Evolutionary conservation across 306 rosid species (phyloP).

Genomic region (Citrullus amarus): DNA sequence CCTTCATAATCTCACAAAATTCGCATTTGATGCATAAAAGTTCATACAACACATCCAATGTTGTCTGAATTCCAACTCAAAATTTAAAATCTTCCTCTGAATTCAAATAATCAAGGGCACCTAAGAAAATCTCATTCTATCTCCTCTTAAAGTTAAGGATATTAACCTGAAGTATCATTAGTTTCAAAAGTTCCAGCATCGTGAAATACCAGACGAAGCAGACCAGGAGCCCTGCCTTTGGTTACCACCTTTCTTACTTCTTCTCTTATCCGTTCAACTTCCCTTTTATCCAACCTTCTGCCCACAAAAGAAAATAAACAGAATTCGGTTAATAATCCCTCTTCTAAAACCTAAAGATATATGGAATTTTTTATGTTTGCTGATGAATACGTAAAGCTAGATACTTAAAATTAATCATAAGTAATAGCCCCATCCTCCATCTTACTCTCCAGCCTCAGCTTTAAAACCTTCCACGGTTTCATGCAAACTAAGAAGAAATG

Average conservation of each 20-base stretch:
- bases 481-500: constrained; percentile 41
- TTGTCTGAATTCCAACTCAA: not conserved
- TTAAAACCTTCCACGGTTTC: constrained; percentile 19
- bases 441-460: constrained; percentile 51
- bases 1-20: not conserved
- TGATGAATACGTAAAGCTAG: not conserved
- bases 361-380: not conserved
- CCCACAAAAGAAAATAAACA: not conserved
- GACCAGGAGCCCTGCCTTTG: constrained; percentile 63
- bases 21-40: not conserved
- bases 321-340: not conserved
- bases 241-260: constrained; percentile 64
- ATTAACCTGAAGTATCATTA: constrained; percentile 47
- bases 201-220: constrained; percentile 88
- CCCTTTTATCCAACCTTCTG: constrained; percentile 34
- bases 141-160: not conserved
- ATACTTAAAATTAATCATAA: not conserved
- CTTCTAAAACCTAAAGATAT: not conserved
- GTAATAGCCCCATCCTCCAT: not conserved
- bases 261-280: constrained; percentile 45
- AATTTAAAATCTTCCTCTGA: not conserved
- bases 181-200: constrained; percentile 84
- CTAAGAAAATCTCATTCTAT: not conserved
- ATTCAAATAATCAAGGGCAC: not conserved
- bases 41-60: not conserved